Conservation (phyloP, 1,284 basidiomycete genomes). For the Cronartium ribicola region DNA sequence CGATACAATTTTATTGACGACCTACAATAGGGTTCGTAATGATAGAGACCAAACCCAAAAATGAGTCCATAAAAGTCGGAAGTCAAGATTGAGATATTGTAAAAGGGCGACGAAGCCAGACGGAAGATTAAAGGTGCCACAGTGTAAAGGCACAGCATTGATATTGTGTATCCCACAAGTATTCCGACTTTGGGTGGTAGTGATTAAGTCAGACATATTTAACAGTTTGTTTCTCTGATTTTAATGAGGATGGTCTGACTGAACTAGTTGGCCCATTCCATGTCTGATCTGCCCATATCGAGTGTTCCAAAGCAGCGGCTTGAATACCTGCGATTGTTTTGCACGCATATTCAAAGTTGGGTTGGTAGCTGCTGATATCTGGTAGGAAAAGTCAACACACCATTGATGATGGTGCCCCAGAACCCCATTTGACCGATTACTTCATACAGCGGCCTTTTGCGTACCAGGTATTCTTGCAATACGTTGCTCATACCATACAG, state of each 20-base stretch:
- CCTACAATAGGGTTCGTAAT: constrained; percentile 45
- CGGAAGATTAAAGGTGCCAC: constrained; percentile 77
- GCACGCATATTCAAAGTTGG: background rate
- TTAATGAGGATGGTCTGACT: constrained; percentile 44
- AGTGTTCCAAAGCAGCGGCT: constrained; percentile 68
- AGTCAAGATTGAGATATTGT: constrained; percentile 59
- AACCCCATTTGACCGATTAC: constrained; percentile 72
- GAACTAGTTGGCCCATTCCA: constrained; percentile 68
- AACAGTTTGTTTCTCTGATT: too few species aligned
- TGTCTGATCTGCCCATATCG: constrained; percentile 60
- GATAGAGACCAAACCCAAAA: constrained; percentile 61
- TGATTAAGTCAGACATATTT: background rate
- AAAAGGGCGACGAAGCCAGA: constrained; percentile 43
- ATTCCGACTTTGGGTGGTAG: constrained; percentile 60
- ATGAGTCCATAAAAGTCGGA: constrained; percentile 78
- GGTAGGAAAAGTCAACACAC: constrained; percentile 45
- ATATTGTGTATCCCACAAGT: constrained; percentile 64
- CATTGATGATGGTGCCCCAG: constrained; percentile 73
- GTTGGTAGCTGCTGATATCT: background rate
- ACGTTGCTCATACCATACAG: constrained; percentile 81
- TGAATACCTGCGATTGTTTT: constrained; percentile 53
- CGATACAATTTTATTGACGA: background rate
- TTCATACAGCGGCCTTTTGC: constrained; percentile 72
- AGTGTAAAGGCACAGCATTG: constrained; percentile 74
- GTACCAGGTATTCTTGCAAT: constrained; percentile 77